Conservation (phyloP, 176 grass and related monocot species). For the Hyparrhenia diplandra region DNA sequence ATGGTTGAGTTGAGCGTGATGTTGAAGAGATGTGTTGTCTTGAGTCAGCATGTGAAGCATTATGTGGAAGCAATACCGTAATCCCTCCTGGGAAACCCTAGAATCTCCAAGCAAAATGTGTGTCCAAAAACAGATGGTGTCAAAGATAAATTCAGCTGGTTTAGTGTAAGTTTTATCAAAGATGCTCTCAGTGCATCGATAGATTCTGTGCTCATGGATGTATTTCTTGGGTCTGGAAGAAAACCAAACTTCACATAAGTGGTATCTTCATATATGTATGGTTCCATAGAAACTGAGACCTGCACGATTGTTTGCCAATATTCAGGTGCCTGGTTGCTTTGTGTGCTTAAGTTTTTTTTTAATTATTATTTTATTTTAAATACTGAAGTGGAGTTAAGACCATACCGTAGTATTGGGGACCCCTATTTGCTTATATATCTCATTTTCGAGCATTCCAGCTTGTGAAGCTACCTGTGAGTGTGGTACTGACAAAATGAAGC, state of each 20-base stretch:
- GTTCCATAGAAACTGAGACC: conserved; percentile 30
- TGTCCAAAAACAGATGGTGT: conserved; percentile 45
- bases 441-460: conserved; percentile 17
- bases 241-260: conserved; percentile 40
- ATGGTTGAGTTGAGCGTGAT: conserved; percentile 27
- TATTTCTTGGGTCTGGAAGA: conserved; percentile 34
- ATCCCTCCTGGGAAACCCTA: conserved; percentile 59
- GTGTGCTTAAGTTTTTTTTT: background rate
- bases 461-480: conserved; percentile 10
- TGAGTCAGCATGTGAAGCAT: background rate
- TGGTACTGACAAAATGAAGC: conserved; percentile 42
- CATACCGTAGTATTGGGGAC: conserved; percentile 39
- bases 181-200: conserved; percentile 12
- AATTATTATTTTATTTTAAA: too few species aligned
- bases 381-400: background rate
- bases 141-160: conserved; percentile 34
- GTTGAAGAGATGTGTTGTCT: conserved; percentile 25
- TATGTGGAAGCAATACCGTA: conserved; percentile 26
- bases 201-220: conserved; percentile 24
- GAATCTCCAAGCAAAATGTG: conserved; percentile 33
- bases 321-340: background rate
- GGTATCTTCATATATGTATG: background rate
- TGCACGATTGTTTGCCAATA: conserved; percentile 26
- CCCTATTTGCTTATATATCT: conserved; percentile 34
- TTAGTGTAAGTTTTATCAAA: conserved; percentile 35